Base-by-base conservation (phyloP, 768 basidiomycete genomes). In the Dentipellis sp. region DNA sequence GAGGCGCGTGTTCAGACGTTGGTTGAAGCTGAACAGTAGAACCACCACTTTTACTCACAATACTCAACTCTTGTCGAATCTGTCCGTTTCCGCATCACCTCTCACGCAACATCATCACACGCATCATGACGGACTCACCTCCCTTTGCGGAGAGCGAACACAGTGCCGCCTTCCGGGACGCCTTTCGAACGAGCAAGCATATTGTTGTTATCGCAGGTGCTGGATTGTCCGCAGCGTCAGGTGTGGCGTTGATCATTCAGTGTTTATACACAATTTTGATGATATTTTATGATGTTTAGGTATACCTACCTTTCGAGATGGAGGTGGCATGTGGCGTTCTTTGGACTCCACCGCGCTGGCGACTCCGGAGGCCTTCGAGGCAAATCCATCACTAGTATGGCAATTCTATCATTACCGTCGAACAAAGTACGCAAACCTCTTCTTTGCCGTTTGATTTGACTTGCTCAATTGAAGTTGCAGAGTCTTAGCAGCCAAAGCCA, bases 251-350 rank as follows among this genome's bases (percentile, higher is more conserved):
- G 19, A 19, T 12, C 29, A 29, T 29, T 29, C 29, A 29, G 19
- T 42, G 19, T 42, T 1, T 14, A 16, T 19, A 16, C 40, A 16
- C 19, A 42, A 16, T 42, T 16, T 42, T 42, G 40, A 14, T 19
- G 16, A 42, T 42, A 14, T 42, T 14, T 16, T 42, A 14, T 19
- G 19, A 70, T 29, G 6, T 29, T 29, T 6, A 55, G 63, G 67
- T 10, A 66, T 68, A 19, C 62, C 66, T 4, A 68, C 67, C 3
- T 62, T 59, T 29, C 22, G 53, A 40, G 58, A 48, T 11, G 16
- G 54, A 4, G 58, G 58, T 21, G 56, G 53, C 7, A 51, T 59
- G 50, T 53, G 58, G 60, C 52, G 53, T 9, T 37, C 46, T 29
- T 55, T 58, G 34, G 48, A 60, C 12, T 52, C 49, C 17, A 57